A percentile compares a stretch with the other conserved stretches of the same genome.
Conservation (phyloP, 177 flowering plant species). For the Vitis hybrid region DNA sequence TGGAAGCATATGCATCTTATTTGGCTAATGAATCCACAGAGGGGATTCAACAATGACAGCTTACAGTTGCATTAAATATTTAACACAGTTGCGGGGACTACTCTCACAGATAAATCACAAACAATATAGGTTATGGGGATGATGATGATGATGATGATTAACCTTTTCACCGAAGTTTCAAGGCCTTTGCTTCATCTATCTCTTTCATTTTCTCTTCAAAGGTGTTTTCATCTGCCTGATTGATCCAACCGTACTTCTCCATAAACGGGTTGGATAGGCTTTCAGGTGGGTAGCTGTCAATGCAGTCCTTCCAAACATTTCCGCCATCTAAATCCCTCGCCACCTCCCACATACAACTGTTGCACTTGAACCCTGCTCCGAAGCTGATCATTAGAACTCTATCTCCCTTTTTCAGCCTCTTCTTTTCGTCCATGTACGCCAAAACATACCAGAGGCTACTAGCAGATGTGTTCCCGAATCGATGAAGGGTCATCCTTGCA, state of each 20-base stretch:
- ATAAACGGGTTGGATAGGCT: conserved; percentile 52
- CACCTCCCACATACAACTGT: conserved; percentile 75
- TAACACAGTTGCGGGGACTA: no score
- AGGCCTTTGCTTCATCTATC: not conserved
- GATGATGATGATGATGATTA: no score
- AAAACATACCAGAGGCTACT: conserved; percentile 74
- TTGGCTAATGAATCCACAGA: conserved; percentile 9
- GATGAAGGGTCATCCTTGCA: conserved; percentile 68
- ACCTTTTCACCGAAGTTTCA: no score
- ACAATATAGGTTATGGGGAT: no score
- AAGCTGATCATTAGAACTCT: conserved; percentile 64
- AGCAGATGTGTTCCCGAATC: conserved; percentile 75
- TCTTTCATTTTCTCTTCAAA: conserved; percentile 10
- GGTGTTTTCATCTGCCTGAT: conserved; percentile 36
- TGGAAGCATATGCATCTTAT: conserved; percentile 9
- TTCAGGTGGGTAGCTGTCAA: conserved; percentile 57
- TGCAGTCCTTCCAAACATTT: conserved; percentile 65
- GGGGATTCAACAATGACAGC: conserved; percentile 15
- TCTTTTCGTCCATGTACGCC: conserved; percentile 70
- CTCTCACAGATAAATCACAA: no score
- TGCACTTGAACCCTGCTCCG: conserved; percentile 79
- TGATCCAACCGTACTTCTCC: conserved; percentile 77
- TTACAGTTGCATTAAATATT: not conserved
- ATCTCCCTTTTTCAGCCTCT: conserved; percentile 56
- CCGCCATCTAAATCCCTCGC: conserved; percentile 49